phyloP scores from a whole-genome alignment of 1,284 basidiomycete genomes.

The Heterobasidion irregulare region DNA sequence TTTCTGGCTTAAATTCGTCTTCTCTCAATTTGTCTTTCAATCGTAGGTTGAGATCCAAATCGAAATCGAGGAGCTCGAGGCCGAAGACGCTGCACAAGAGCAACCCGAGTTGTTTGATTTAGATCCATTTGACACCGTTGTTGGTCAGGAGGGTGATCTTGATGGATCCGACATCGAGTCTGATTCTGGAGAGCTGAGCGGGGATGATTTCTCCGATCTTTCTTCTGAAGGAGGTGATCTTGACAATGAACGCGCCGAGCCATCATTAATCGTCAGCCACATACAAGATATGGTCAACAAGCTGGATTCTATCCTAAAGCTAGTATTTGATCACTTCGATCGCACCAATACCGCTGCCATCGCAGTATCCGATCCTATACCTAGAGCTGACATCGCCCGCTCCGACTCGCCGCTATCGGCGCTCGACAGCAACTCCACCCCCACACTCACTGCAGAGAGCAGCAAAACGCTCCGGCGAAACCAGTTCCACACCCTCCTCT shows the following conservation, averaged over 20 bases:
- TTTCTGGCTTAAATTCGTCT: not conserved
- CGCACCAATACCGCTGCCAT: slow-evolving; percentile 27
- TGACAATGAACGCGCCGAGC: slow-evolving; percentile 34
- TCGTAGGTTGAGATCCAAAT: slow-evolving; percentile 90
- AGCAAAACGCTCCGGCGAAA: slow-evolving; percentile 33
- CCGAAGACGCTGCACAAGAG: slow-evolving; percentile 35
- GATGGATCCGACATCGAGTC: slow-evolving; percentile 49
- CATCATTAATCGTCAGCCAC: slow-evolving; percentile 50
- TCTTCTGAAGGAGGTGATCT: slow-evolving; percentile 63
- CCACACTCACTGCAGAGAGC: slow-evolving; percentile 17
- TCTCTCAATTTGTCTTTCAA: slow-evolving; percentile 4
- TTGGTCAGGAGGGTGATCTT: slow-evolving; percentile 63
- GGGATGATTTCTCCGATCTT: slow-evolving; percentile 48
- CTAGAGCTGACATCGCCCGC: slow-evolving; percentile 13
- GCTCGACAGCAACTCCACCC: slow-evolving; percentile 12
- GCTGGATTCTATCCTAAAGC: slow-evolving; percentile 81
- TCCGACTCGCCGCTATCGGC: slow-evolving; percentile 10
- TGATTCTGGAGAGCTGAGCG: slow-evolving; percentile 41
- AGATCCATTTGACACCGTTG: slow-evolving; percentile 77
- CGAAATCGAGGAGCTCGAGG: slow-evolving; percentile 88
- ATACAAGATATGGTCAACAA: slow-evolving; percentile 87
- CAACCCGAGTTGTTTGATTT: slow-evolving; percentile 63
- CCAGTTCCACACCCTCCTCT: slow-evolving; percentile 84
- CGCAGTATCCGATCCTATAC: slow-evolving; percentile 15
- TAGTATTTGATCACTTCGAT: slow-evolving; percentile 80